Conservation (phyloP, 2,329 filamentous ascomycete genomes). For the Sclerotinia borealis region DNA sequence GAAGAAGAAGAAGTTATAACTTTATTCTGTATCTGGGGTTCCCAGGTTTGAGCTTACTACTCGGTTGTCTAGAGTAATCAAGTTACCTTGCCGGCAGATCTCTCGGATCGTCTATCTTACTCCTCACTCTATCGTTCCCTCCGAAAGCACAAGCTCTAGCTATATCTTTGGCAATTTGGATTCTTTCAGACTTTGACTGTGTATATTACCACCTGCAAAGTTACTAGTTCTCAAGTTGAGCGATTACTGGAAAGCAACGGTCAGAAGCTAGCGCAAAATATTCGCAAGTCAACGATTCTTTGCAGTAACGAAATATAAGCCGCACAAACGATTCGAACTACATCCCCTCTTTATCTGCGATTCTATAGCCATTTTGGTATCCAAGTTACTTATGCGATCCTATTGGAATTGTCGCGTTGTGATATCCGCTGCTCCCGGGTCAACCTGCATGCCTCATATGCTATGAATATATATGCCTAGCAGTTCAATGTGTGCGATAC, state of each 20-base stretch:
- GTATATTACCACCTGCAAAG: background rate
- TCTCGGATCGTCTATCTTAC: background rate
- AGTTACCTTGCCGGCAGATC: background rate
- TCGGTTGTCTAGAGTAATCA: background rate
- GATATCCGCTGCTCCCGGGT: background rate
- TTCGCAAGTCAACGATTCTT: background rate
- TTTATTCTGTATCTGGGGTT: background rate
- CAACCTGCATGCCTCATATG: slow-evolving; percentile 17
- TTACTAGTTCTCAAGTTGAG: background rate
- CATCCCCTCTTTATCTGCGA: background rate
- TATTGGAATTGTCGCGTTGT: background rate
- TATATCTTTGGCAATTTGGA: background rate
- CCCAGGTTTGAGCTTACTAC: background rate
- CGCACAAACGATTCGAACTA: background rate
- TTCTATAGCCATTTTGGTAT: background rate
- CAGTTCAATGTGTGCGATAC: slow-evolving; percentile 9
- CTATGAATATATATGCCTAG: slow-evolving; percentile 20
- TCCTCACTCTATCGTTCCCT: background rate
- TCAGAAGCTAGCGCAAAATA: background rate
- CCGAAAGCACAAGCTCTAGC: background rate
- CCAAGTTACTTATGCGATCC: background rate
- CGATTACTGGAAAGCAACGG: background rate
- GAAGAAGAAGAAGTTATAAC: background rate
- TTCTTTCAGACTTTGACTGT: background rate
- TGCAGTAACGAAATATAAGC: background rate